Conservation (phyloP, 2,329 filamentous ascomycete species). For the Chrysosporium keratinophilum region DNA sequence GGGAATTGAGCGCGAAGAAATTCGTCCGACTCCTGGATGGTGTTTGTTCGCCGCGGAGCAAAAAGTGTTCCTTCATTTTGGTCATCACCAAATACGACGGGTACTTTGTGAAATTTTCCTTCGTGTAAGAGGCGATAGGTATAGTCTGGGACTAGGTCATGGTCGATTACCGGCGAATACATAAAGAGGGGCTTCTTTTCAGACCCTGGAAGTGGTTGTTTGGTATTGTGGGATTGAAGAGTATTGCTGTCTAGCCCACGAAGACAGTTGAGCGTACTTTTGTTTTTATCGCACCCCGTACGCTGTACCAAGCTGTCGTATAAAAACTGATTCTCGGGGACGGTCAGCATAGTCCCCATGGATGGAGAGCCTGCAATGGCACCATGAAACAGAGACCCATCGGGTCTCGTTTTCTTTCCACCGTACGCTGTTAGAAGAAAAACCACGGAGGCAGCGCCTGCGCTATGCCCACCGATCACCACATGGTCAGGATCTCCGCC, state of each 20-base stretch:
- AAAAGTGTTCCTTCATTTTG: slow-evolving; percentile 58
- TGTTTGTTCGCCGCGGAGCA: slow-evolving; percentile 42
- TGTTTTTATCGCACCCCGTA: slow-evolving; percentile 35
- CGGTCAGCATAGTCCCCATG: slow-evolving; percentile 41
- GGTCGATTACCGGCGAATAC: slow-evolving; percentile 45
- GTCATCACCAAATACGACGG: slow-evolving; percentile 48
- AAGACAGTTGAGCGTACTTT: slow-evolving; percentile 40
- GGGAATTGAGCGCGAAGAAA: slow-evolving; percentile 53
- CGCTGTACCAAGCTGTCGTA: slow-evolving; percentile 44
- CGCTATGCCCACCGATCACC: slow-evolving; percentile 57
- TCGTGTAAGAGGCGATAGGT: slow-evolving; percentile 41
- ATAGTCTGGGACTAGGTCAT: slow-evolving; percentile 42
- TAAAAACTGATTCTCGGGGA: slow-evolving; percentile 41
- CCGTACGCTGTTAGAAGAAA: slow-evolving; percentile 51
- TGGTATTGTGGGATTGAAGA: slow-evolving; percentile 40
- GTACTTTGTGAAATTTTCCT: slow-evolving; percentile 43
- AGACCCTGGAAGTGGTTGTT: slow-evolving; percentile 38
- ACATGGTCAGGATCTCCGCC: slow-evolving; percentile 60
- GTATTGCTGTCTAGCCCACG: slow-evolving; percentile 35
- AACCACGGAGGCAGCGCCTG: slow-evolving; percentile 54
- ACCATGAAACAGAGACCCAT: slow-evolving; percentile 44
- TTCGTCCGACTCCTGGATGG: slow-evolving; percentile 39
- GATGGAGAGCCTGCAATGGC: slow-evolving; percentile 46
- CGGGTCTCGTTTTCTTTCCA: slow-evolving; percentile 25
- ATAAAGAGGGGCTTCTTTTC: slow-evolving; percentile 38